A percentile compares a stretch with the other conserved stretches of the same genome.
phyloP scores from a whole-genome alignment of 352 stramenopile genomes.

The Plasmopara muralis region DNA sequence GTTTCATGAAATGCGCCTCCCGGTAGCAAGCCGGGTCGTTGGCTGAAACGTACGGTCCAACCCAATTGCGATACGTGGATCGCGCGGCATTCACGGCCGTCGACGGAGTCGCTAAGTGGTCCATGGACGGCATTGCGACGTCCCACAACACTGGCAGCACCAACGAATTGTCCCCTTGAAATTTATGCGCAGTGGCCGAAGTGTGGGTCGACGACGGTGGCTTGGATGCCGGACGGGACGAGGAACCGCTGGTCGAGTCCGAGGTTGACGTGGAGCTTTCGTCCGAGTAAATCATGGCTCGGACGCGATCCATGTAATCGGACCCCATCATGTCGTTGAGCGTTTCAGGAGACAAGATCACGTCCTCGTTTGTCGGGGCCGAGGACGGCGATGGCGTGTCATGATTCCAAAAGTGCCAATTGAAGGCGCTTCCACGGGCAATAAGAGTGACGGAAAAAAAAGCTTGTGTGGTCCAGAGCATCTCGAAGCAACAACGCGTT shows the following conservation, averaged over 20 bases:
- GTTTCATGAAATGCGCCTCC: slow-evolving; percentile 33
- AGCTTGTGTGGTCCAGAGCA: slow-evolving; percentile 1
- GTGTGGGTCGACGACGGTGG: neutral
- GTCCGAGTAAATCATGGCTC: slow-evolving; percentile 15
- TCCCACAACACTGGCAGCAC: slow-evolving; percentile 4
- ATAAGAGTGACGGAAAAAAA: slow-evolving; percentile 10
- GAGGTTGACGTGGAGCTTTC: slow-evolving; percentile 1
- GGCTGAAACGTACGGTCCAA: slow-evolving; percentile 26
- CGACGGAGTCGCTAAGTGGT: slow-evolving; percentile 12
- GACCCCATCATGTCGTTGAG: slow-evolving; percentile 22
- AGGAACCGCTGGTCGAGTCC: neutral
- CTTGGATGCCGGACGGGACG: neutral
- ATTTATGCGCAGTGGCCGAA: neutral
- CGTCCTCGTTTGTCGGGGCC: neutral
- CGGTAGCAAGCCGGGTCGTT: slow-evolving; percentile 40
- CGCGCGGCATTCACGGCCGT: slow-evolving; percentile 10
- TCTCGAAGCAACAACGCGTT: neutral
- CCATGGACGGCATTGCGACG: slow-evolving; percentile 3
- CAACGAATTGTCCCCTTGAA: neutral
- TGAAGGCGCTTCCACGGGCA: slow-evolving; percentile 17
- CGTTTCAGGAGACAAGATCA: slow-evolving; percentile 19
- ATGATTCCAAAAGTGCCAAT: slow-evolving; percentile 30
- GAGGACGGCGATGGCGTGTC: slow-evolving; percentile 13
- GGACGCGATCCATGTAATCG: slow-evolving; percentile 24
- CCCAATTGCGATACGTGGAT: slow-evolving; percentile 29